Conservation (phyloP, 192 early-diverging fungal genomes). For the Entomortierella beljakovae region DNA sequence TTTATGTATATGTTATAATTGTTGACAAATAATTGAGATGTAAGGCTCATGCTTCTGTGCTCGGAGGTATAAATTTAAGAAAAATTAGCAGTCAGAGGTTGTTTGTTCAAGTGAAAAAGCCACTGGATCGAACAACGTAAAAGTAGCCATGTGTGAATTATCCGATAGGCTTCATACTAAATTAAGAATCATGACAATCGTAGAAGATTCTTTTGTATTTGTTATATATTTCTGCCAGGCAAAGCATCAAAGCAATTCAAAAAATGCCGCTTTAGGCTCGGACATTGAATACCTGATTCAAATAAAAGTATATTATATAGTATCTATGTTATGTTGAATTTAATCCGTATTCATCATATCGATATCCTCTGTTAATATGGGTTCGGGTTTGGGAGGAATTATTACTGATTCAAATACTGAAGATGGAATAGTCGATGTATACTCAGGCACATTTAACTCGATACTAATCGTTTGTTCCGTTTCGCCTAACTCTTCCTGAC, state of each 20-base stretch:
- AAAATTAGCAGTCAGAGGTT: background rate
- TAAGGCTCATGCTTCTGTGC: background rate
- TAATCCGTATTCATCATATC: slow-evolving; percentile 3
- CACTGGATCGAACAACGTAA: background rate
- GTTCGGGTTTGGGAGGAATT: background rate
- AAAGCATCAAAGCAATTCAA: too few relatives aligned
- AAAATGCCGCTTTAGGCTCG: too few relatives aligned
- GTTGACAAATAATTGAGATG: background rate
- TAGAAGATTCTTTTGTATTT: too few relatives aligned
- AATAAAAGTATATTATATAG: too few relatives aligned
- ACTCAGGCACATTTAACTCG: background rate
- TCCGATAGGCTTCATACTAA: too few relatives aligned
- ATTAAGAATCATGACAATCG: too few relatives aligned
- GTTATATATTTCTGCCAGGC: too few relatives aligned
- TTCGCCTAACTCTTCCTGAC: background rate
- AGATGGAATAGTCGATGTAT: background rate
- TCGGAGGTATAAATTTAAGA: too few relatives aligned
- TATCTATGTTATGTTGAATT: too few relatives aligned
- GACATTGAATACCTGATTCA: too few relatives aligned
- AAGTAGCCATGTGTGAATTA: background rate
- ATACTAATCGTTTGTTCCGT: too few relatives aligned
- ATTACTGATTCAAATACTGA: background rate
- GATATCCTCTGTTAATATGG: background rate
- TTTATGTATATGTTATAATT: background rate
- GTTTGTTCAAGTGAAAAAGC: background rate